A percentile compares a stretch with the other conserved stretches of the same genome.
Conservation (phyloP, 148 eudicot species). For the Diospyros kaki region DNA sequence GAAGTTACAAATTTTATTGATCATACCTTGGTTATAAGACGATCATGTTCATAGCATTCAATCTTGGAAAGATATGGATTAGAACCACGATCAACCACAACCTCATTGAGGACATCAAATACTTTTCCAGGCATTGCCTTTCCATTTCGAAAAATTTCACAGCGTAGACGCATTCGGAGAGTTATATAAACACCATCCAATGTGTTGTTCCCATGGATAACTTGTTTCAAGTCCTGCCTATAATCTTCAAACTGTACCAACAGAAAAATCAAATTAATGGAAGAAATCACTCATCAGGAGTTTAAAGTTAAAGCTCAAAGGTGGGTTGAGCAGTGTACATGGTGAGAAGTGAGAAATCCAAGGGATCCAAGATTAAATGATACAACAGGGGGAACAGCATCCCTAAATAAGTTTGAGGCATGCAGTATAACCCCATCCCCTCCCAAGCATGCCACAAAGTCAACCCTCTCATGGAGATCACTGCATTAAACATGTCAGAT, state of each 20-base stretch:
- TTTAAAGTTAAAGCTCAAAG: background rate
- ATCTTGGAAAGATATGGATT: constrained; percentile 95
- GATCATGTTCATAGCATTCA: constrained; percentile 96
- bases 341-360: constrained; percentile 95
- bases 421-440: constrained; percentile 99
- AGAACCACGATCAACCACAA: constrained; percentile 98
- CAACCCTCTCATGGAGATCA: constrained; percentile 96
- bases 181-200: constrained; percentile 96
- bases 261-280: constrained; percentile 1
- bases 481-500: constrained; percentile 29
- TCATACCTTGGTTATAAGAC: constrained; percentile 87
- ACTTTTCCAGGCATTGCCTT: constrained; percentile 90
- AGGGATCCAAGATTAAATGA: constrained; percentile 99
- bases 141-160: constrained; percentile 87
- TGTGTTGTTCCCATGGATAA: constrained; percentile 90
- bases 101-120: constrained; percentile 92
- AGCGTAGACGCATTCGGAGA: constrained; percentile 90
- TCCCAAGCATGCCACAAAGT: constrained; percentile 91
- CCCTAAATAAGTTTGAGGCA: constrained; percentile 88
- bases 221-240: constrained; percentile 68
- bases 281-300: background rate
- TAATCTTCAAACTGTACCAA: constrained; percentile 77
- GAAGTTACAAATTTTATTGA: background rate
- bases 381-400: constrained; percentile 94
- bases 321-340: constrained; percentile 40